Conservation (phyloP, 2,329 filamentous ascomycete species). For the Juglanconis juglandina region DNA sequence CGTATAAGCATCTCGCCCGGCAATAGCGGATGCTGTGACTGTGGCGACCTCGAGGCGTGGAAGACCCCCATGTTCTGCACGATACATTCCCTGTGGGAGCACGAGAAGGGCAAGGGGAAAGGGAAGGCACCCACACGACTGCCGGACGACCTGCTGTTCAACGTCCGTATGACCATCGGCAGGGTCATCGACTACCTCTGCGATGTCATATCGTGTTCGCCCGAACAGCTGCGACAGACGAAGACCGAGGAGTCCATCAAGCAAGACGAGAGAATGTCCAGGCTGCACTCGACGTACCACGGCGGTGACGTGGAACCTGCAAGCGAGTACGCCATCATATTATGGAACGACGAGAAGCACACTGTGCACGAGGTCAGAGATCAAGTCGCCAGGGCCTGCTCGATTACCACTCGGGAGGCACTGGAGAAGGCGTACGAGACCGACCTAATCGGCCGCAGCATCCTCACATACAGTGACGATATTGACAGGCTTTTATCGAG, state of each 20-base stretch:
- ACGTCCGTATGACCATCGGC: slow-evolving; percentile 81
- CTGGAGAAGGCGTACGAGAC: slow-evolving; percentile 78
- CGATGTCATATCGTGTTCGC: slow-evolving; percentile 96
- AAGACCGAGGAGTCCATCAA: slow-evolving; percentile 81
- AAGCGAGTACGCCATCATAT: slow-evolving; percentile 75
- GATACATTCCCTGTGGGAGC: slow-evolving; percentile 73
- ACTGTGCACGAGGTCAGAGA: slow-evolving; percentile 87
- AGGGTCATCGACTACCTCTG: slow-evolving; percentile 90
- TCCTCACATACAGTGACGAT: slow-evolving; percentile 73
- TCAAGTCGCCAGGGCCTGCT: slow-evolving; percentile 87
- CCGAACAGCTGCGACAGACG: slow-evolving; percentile 82
- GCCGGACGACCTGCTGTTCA: slow-evolving; percentile 71
- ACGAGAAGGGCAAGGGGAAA: slow-evolving; percentile 56
- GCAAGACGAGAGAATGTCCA: slow-evolving; percentile 76
- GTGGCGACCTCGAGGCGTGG: slow-evolving; percentile 95
- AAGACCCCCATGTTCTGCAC: slow-evolving; percentile 82
- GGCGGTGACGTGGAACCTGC: slow-evolving; percentile 62
- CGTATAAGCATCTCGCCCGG: slow-evolving; percentile 83
- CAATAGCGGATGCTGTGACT: slow-evolving; percentile 96
- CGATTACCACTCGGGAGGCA: slow-evolving; percentile 66
- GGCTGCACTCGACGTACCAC: slow-evolving; percentile 74
- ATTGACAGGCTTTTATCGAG: slow-evolving; percentile 71
- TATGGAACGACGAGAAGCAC: slow-evolving; percentile 99
- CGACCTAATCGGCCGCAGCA: slow-evolving; percentile 80
- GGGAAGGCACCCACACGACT: slow-evolving; percentile 56